Base-by-base conservation (phyloP, 2,329 filamentous ascomycete genomes). In the Pestalotiopsis sp. region DNA sequence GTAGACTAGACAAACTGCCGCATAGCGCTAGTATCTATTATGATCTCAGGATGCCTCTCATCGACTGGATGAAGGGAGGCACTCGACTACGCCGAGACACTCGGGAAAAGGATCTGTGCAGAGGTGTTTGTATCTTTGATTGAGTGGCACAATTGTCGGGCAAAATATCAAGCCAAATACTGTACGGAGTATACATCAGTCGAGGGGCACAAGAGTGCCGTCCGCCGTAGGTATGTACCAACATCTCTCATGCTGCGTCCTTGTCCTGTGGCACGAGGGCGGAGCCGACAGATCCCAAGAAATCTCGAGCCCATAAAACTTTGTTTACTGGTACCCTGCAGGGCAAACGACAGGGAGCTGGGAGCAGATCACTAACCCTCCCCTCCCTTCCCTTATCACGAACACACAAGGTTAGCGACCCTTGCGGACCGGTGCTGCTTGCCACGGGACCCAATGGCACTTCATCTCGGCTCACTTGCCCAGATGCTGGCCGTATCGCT, bases 401-500 rank as follows among this genome's bases (percentile, higher is more conserved):
- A 35, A 35, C 30, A 35, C 30, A 35, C 30, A 58, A 13, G 22
- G 55, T 58, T 24, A 24, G 22, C 55, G 6, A 58, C 17, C 55
- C 55, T 13, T 24, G 20, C 30, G 30, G 30, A 35, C 30, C 30
- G 30, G 30, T 35, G 58, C 13, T 61, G 9, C 58, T 61, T 35
- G n/a, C 30, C n/a, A n/a, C 11, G 39, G 48, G 40, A 17, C n/a
- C 62, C 44, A 65, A 65, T 65, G 48, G 24, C 48, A 65, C 14
- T 44, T 65, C 62, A 65, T 65, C 10, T 65, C 62, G 40, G 62
- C 24, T 52, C 38, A 40, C 61, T 48, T 48, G 38, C 22, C 58
- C 35, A 17, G 30, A 20, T 26, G 26, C n/a, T 58, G 56, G 38
- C 13, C 22, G 60, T 44, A 52, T 63, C 60, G 60, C 60, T 63